These are phyloP conservation scores for Forsythia suspensa DNA, from an alignment of 257 asterid species.

Conservation along the genomic window DNA sequence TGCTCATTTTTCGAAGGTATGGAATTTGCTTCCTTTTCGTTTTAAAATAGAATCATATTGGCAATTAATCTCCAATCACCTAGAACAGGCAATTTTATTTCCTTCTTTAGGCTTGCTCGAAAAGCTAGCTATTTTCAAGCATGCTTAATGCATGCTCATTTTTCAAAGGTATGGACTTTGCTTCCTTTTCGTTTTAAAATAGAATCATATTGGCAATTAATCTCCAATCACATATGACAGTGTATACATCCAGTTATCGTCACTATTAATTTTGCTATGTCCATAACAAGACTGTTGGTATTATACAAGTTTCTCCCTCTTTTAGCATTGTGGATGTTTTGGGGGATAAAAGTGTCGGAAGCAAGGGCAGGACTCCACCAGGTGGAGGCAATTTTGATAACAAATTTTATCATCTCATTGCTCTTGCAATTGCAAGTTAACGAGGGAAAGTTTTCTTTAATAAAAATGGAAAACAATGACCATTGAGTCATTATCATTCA, in stretches of 20 bases:
- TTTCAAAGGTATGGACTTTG: slow-evolving; percentile 75
- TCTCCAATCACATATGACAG: neutral
- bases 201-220: slow-evolving; percentile 11
- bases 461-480: neutral
- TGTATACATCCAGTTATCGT: slow-evolving; percentile 8
- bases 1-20: slow-evolving; percentile 98
- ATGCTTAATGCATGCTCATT: slow-evolving; percentile 98
- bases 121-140: slow-evolving; percentile 96
- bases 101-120: slow-evolving; percentile 92
- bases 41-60: neutral
- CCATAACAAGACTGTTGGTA: slow-evolving; percentile 9
- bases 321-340: neutral
- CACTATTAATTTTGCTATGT: neutral
- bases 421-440: neutral
- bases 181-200: neutral
- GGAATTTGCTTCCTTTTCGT: slow-evolving; percentile 19
- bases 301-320: neutral
- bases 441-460: slow-evolving; percentile 19
- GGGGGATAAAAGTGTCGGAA: slow-evolving; percentile 3
- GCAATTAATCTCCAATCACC: neutral
- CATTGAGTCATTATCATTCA: neutral
- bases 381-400: neutral
- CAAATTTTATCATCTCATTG: neutral
- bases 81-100: slow-evolving; percentile 86
- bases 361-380: neutral